phyloP scores from a whole-genome alignment of 495 filamentous ascomycete species.

The Podospora pseudopauciseta region DNA sequence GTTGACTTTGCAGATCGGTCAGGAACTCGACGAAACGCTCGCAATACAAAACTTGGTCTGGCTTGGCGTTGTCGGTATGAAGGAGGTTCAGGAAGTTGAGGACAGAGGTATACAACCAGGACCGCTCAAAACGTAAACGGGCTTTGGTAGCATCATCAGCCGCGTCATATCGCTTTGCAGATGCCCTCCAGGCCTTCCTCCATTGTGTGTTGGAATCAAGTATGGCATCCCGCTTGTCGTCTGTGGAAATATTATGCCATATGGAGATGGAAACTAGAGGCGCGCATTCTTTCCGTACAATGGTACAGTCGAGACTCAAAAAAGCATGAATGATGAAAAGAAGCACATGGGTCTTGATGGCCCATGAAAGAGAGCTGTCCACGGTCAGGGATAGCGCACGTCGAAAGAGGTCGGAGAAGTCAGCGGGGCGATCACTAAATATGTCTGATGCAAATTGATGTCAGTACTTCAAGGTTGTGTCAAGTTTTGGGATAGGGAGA shows the following conservation, averaged over 20 bases:
- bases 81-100: slow-evolving; percentile 77
- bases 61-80: slow-evolving; percentile 52
- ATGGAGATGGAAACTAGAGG: slow-evolving; percentile 91
- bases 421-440: slow-evolving; percentile 70
- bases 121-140: slow-evolving; percentile 82
- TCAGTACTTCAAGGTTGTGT: not conserved
- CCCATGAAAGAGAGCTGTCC: slow-evolving; percentile 66
- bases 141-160: slow-evolving; percentile 76
- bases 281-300: slow-evolving; percentile 93
- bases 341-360: slow-evolving; percentile 72
- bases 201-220: slow-evolving; percentile 66
- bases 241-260: slow-evolving; percentile 85
- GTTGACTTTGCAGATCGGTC: slow-evolving; percentile 85
- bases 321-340: slow-evolving; percentile 88
- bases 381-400: slow-evolving; percentile 86
- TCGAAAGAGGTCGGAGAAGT: slow-evolving; percentile 88
- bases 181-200: slow-evolving; percentile 87
- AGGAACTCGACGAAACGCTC: slow-evolving; percentile 90
- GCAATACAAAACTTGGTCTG: slow-evolving; percentile 75
- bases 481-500: not conserved
- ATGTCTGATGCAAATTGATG: slow-evolving; percentile 39
- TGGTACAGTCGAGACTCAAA: slow-evolving; percentile 83
- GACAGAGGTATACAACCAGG: slow-evolving; percentile 86
- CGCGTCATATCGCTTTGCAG: slow-evolving; percentile 79
- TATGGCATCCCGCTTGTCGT: slow-evolving; percentile 59